Evolutionary conservation across 306 rosid species (phyloP), one percentile per base, ranked within the genome.

Genomic region (Cucumis cinereus): DNA sequence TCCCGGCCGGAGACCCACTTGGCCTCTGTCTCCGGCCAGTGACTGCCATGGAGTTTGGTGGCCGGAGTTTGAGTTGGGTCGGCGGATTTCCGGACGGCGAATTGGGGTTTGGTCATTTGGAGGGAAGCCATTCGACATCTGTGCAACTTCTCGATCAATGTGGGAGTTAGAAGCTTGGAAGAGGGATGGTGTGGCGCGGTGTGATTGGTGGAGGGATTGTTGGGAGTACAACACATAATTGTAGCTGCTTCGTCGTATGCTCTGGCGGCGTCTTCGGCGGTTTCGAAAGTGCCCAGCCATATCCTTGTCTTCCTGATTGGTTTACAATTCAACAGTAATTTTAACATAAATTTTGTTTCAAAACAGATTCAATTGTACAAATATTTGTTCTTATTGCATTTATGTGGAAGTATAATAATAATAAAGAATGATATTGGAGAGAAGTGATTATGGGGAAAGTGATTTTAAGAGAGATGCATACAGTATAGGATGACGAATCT

Each of bases 401-500:
- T 33, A 1, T 33, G 35, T 33, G 4, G 35, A n/a, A n/a, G n/a
- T n/a, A n/a, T n/a, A n/a, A n/a, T n/a, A n/a, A n/a, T n/a, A n/a
- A n/a, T n/a, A n/a, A n/a, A n/a, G n/a, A n/a, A n/a, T n/a, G n/a
- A n/a, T n/a, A n/a, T n/a, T n/a, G n/a, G n/a, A n/a, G n/a, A n/a
- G 50, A 45, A 53, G 58, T 53, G 58, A 19, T 53, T 53, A 1
- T 19, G 12, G 23, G 6, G n/a, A 10, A 53, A 53, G 57, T 53
- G 23, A 4, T 52, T 53, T 17, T 57, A 16, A 12, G 50, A 45
- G 50, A 45, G 50, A 45, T 10, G 2, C 17, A 38, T 66, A 93
- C 98, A 93, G 76, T 26, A 93, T 83, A 49, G 98, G 98, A 75
- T 93, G 98, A 54, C 98, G 93, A 85, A 93, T 93, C 81, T 93